Percentiles rank a stretch among this genome's conserved stretches.
phyloP scores from a whole-genome alignment of 345 rosid species.

The Eucalyptus erythrocorys region DNA sequence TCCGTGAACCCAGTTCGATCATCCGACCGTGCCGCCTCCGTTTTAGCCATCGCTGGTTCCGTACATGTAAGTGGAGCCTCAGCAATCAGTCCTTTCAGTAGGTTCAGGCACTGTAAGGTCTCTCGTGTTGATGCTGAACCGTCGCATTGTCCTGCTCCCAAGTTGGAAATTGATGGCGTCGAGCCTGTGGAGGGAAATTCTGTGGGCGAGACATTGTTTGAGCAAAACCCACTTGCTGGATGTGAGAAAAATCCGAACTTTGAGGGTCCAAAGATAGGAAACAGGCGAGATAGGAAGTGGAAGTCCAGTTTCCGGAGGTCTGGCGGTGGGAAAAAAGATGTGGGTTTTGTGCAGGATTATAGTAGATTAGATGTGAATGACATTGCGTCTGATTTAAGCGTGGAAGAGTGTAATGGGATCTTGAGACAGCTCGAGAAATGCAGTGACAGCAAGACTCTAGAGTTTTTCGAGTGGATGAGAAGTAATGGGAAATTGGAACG shows the following conservation, averaged over 20 bases:
- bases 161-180: slow-evolving; percentile 4
- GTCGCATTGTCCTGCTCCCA: slow-evolving; percentile 2
- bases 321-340: background rate
- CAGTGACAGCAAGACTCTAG: slow-evolving; percentile 37
- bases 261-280: background rate
- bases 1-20: slow-evolving; percentile 11
- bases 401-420: slow-evolving; percentile 45
- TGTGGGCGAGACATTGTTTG: background rate
- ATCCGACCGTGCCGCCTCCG: slow-evolving; percentile 20
- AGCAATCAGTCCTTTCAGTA: slow-evolving; percentile 6
- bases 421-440: slow-evolving; percentile 61
- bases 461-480: slow-evolving; percentile 82
- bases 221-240: slow-evolving; percentile 8
- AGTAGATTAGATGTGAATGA: slow-evolving; percentile 25
- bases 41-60: slow-evolving; percentile 18
- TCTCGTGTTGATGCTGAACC: slow-evolving; percentile 23
- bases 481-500: slow-evolving; percentile 43
- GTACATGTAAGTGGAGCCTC: slow-evolving; percentile 12
- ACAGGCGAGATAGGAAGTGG: background rate
- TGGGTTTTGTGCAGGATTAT: background rate
- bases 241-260: background rate
- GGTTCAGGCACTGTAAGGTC: slow-evolving; percentile 19
- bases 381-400: slow-evolving; percentile 26
- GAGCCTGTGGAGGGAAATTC: background rate
- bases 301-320: background rate